phyloP scores from a whole-genome alignment of 2,329 filamentous ascomycete species.

The Sporothrix euskadiensis region DNA sequence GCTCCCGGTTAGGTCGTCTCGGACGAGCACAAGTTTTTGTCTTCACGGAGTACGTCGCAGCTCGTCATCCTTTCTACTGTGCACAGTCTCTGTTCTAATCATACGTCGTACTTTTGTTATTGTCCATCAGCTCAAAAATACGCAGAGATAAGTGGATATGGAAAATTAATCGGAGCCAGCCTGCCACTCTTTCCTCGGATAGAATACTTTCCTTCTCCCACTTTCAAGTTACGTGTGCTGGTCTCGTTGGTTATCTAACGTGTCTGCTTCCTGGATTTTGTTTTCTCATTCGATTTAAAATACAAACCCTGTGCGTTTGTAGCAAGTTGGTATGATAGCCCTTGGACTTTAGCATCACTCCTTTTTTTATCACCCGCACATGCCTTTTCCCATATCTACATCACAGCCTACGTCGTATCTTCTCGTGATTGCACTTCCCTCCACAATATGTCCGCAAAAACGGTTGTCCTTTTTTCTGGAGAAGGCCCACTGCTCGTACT shows the following conservation, averaged over 20 bases:
- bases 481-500: constrained; percentile 8
- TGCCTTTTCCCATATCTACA: not conserved
- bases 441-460: not conserved
- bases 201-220: not conserved
- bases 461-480: not conserved
- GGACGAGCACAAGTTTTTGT: not conserved
- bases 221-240: not conserved
- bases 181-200: not conserved
- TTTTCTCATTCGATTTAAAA: not conserved
- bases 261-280: not conserved
- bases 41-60: not conserved
- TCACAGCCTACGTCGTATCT: not conserved
- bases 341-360: not conserved
- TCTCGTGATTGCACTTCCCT: not conserved
- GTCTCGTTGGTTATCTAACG: not conserved
- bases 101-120: not conserved
- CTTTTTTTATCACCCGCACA: not conserved
- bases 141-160: not conserved
- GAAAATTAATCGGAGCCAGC: not conserved
- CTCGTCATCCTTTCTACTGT: not conserved
- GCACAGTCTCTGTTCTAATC: not conserved
- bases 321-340: not conserved
- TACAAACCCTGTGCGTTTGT: not conserved
- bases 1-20: not conserved
- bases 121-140: not conserved